Conservation (phyloP, 2,329 filamentous ascomycete genomes). For the Colletotrichum sp. region DNA sequence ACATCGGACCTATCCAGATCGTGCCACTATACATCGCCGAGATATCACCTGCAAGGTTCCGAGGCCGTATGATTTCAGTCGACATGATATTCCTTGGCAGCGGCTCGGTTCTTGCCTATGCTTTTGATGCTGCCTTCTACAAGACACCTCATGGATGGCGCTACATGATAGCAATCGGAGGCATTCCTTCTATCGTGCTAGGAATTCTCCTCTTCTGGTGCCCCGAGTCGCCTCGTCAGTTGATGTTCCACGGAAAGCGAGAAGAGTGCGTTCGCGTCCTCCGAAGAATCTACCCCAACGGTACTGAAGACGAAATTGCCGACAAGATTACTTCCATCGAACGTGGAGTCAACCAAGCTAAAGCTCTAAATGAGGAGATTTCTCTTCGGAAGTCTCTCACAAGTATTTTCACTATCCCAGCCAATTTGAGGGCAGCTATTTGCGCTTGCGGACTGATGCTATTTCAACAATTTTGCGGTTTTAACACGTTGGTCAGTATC, state of each 20-base stretch:
- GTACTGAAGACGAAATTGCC: slow-evolving; percentile 28
- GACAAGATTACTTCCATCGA: slow-evolving; percentile 25
- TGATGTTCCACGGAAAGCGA: slow-evolving; percentile 30
- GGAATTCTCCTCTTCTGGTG: slow-evolving; percentile 19
- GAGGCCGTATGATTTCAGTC: slow-evolving; percentile 28
- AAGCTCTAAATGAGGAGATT: background rate
- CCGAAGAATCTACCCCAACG: background rate
- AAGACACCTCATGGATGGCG: slow-evolving; percentile 31
- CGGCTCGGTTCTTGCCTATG: slow-evolving; percentile 24
- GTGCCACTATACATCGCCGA: slow-evolving; percentile 27
- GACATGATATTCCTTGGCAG: slow-evolving; percentile 26
- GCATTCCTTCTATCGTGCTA: slow-evolving; percentile 23
- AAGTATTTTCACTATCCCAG: slow-evolving; percentile 35
- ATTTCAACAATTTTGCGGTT: slow-evolving; percentile 31
- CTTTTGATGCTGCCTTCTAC: slow-evolving; percentile 35
- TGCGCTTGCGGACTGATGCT: slow-evolving; percentile 49
- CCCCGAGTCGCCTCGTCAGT: slow-evolving; percentile 21
- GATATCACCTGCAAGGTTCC: slow-evolving; percentile 25
- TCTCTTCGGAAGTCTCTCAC: slow-evolving; percentile 20
- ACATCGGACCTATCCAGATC: background rate
- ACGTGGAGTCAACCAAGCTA: background rate
- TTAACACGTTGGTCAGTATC: background rate
- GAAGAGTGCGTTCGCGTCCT: slow-evolving; percentile 29
- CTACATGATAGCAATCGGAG: slow-evolving; percentile 12
- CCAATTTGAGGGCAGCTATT: slow-evolving; percentile 43